These are phyloP conservation scores for Arabidopsis arenosa DNA, from an alignment of 345 rosid species.

Conservation along the genomic window DNA sequence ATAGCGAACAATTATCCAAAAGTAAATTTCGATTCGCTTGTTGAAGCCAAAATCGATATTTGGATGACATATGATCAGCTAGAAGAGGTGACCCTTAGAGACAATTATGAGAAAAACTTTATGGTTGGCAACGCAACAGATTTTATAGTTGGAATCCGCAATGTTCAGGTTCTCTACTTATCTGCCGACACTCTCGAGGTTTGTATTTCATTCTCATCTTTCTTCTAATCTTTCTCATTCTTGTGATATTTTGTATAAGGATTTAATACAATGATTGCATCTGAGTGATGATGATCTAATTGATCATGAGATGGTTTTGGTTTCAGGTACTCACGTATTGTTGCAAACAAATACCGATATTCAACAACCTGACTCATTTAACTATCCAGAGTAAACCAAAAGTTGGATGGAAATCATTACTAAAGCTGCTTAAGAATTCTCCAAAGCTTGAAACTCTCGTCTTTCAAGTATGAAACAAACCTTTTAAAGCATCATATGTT, in stretches of 20 bases:
- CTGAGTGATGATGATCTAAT: not conserved
- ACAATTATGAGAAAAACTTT: not conserved
- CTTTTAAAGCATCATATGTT: not conserved
- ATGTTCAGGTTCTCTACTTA: constrained; percentile 11
- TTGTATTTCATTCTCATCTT: not conserved
- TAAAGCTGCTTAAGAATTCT: constrained; percentile 9
- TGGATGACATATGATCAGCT: not conserved
- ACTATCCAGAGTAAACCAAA: constrained; percentile 7
- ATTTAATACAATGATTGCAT: not conserved
- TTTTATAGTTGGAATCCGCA: not conserved
- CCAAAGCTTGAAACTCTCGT: constrained; percentile 4
- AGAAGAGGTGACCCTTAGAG: not conserved
- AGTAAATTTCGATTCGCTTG: constrained; percentile 12
- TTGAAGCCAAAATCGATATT: constrained; percentile 31
- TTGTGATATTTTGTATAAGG: not conserved
- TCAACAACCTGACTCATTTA: constrained; percentile 8
- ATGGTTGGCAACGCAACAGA: constrained; percentile 14
- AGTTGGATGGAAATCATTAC: constrained; percentile 16
- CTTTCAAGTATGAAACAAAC: not conserved
- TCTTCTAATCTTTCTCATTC: not conserved
- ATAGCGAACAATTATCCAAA: not conserved
- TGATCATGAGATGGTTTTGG: constrained; percentile 5
- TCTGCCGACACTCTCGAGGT: constrained; percentile 1
- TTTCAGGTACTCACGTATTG: constrained; percentile 22
- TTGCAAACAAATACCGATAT: constrained; percentile 8